Percentiles rank a stretch among this genome's conserved stretches.
phyloP scores from a whole-genome alignment of 345 rosid species.

The Dimocarpus longan region DNA sequence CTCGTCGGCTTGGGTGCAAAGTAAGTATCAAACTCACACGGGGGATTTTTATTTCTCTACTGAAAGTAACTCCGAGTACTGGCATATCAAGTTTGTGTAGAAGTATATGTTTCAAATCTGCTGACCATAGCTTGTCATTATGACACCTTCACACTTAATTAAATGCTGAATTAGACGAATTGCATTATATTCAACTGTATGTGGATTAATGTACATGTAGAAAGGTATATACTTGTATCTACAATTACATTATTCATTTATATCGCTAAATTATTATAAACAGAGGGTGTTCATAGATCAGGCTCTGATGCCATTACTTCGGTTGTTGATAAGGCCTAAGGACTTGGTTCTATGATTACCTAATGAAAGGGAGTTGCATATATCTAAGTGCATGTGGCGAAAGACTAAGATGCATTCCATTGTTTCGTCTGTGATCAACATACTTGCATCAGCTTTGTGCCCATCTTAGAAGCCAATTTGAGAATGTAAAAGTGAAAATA shows the following conservation, averaged over 20 bases:
- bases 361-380: neutral
- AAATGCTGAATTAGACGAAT: neutral
- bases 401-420: neutral
- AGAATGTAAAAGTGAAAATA: too few species aligned
- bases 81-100: neutral
- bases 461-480: neutral
- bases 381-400: neutral
- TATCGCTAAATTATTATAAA: too few species aligned
- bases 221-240: too few species aligned
- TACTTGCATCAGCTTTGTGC: neutral
- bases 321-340: neutral
- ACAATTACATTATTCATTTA: too few species aligned
- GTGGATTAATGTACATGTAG: neutral
- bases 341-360: neutral
- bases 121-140: neutral
- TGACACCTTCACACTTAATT: neutral
- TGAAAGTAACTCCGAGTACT: neutral
- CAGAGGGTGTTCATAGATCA: too few species aligned
- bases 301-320: too few species aligned
- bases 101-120: neutral
- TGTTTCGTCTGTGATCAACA: neutral
- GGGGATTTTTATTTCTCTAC: neutral
- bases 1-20: conserved; percentile 80
- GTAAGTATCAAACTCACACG: conserved; percentile 42
- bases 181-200: neutral